Evolutionary conservation across 768 basidiomycete species (phyloP).

Genomic region (Calocybe indica): DNA sequence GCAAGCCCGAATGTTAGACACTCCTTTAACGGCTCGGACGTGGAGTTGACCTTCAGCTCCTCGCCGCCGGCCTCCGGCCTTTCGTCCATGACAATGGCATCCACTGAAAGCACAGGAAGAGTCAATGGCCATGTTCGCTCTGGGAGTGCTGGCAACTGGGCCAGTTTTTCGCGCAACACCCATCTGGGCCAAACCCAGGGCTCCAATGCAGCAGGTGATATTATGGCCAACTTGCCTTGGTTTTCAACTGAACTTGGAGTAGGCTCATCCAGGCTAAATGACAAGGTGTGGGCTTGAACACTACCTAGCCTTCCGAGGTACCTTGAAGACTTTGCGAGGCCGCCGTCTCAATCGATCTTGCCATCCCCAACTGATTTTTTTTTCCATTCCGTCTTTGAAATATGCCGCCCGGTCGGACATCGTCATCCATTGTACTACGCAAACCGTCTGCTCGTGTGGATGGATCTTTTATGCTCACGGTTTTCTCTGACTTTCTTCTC

Average conservation of each 20-base stretch:
- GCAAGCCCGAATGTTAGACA: conserved; percentile 58
- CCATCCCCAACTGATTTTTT: conserved; percentile 11
- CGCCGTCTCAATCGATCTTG: too few species aligned
- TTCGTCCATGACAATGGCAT: conserved; percentile 35
- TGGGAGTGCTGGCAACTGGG: conserved; percentile 82
- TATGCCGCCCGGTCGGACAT: conserved; percentile 40
- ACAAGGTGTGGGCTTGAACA: conserved; percentile 54
- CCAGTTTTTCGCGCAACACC: conserved; percentile 48
- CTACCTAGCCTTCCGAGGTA: not conserved
- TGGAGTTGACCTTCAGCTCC: conserved; percentile 49
- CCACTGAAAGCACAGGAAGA: conserved; percentile 39
- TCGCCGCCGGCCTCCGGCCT: conserved; percentile 47
- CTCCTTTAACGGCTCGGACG: conserved; percentile 73
- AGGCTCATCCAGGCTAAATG: conserved; percentile 46
- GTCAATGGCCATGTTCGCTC: conserved; percentile 66
- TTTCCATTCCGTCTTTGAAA: conserved; percentile 21
- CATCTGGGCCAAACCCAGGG: conserved; percentile 50
- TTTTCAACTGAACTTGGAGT: conserved; percentile 45
- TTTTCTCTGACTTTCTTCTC: conserved; percentile 8
- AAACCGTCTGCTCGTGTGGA: too few species aligned
- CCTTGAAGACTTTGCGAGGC: not conserved
- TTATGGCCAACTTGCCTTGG: conserved; percentile 56
- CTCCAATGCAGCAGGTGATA: conserved; percentile 53
- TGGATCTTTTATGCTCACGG: conserved; percentile 9
- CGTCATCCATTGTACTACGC: conserved; percentile 7